Evolutionary conservation across 495 filamentous ascomycete species (phyloP), one percentile per base, ranked within the genome.

Genomic region (Trichoderma virens): DNA sequence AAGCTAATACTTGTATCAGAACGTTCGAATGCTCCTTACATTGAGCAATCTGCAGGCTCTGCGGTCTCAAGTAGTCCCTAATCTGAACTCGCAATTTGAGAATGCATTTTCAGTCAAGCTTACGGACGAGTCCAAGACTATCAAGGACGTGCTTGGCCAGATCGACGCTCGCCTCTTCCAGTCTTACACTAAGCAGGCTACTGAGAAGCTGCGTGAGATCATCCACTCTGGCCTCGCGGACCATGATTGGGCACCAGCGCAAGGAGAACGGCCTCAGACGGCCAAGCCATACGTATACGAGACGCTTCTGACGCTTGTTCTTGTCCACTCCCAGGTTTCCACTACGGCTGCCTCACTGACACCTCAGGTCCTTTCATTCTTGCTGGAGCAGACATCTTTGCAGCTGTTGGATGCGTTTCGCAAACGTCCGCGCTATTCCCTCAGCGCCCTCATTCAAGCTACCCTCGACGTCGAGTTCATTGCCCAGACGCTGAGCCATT

Each of bases 401-500:
- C 85, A 90, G 60, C 83, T 96, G 9, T 79, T 94, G 5, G 79
- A 83, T 16, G 84, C 88, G 0, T 91, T 96, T 77, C 83, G 84
- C 63, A 68, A 82, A 23, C 86, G 90, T 11, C 67, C 80, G 7
- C 77, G 78, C 34, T 98, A 91, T 77, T 78, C 83, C 7, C 86
- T 98, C 0, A 77, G 86, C n/a, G 85, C 86, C 8, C 81, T 98
- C 59, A 95, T 97, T 88, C 95, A 98, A 75, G 95, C 95, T 2
- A 98, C 95, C 0, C 82, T 98, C 5, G 94, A 98, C 65, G 92
- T 96, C 9, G 94, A 98, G 74, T 98, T 98, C 75, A 87, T 97
- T 39, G 90, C 92, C 5, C 95, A 98, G 78, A 97, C 93, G 13
- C 77, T 98, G 62, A 88, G 83, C 64, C 86, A 90, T 64, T 98